Conservation (phyloP, 257 asterid species). For the Gynochthodes officinalis region DNA sequence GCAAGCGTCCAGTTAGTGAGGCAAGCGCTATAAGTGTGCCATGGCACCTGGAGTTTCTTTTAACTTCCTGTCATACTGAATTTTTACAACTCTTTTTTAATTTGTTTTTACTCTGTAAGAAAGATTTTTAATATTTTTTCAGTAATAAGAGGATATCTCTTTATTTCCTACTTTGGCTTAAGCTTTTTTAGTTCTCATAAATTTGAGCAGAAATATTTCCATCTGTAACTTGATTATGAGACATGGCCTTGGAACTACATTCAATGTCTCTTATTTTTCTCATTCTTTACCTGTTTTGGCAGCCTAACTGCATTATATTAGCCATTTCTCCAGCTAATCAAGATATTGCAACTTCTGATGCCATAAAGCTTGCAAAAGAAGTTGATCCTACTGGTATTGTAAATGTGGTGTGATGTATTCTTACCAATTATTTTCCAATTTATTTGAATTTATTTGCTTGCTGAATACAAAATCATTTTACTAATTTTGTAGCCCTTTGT, state of each 20-base stretch:
- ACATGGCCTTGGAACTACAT: constrained; percentile 8
- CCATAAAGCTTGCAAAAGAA: constrained; percentile 95
- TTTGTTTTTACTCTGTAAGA: too few species aligned
- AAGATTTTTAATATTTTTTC: too few species aligned
- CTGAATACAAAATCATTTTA: neutral
- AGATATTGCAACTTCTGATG: constrained; percentile 98
- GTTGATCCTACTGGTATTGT: constrained; percentile 83
- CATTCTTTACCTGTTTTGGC: constrained; percentile 19
- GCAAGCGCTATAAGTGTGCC: neutral
- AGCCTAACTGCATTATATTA: constrained; percentile 94
- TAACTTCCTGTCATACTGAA: too few species aligned
- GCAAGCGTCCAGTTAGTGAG: neutral
- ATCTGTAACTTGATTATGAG: neutral
- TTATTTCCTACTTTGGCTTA: too few species aligned
- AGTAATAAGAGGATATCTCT: too few species aligned
- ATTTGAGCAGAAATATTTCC: too few species aligned
- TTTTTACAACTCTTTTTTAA: too few species aligned
- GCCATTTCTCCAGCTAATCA: constrained; percentile 99
- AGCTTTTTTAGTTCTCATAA: too few species aligned
- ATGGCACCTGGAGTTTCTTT: neutral
- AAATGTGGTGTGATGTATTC: neutral
- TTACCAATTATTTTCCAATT: constrained; percentile 6
- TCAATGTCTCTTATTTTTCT: constrained; percentile 5
- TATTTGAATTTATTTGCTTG: constrained; percentile 5
- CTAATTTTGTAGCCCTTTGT: constrained; percentile 4